Conservation (phyloP, 2,329 filamentous ascomycete genomes). For the Fusarium newnesense region DNA sequence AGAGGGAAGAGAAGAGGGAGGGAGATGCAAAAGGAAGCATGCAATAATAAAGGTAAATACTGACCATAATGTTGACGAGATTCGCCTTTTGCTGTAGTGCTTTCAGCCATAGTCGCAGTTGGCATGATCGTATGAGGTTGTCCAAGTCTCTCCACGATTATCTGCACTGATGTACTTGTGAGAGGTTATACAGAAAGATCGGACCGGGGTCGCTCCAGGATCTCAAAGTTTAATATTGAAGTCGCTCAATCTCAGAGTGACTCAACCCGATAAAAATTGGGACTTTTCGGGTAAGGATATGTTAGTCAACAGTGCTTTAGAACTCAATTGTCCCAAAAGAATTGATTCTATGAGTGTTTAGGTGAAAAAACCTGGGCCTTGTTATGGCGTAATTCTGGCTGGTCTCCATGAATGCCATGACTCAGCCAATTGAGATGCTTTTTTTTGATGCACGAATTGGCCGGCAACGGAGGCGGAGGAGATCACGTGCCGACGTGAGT, state of each 20-base stretch:
- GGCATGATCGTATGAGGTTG: constrained; percentile 21
- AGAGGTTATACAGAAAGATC: constrained; percentile 21
- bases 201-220: constrained; percentile 21
- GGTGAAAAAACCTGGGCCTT: constrained; percentile 33
- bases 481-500: constrained; percentile 28
- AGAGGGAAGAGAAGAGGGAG: neutral
- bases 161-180: neutral
- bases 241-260: constrained; percentile 6
- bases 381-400: constrained; percentile 45
- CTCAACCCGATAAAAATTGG: constrained; percentile 21
- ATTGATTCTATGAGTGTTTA: constrained; percentile 35
- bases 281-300: constrained; percentile 21
- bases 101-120: constrained; percentile 41
- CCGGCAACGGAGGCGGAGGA: constrained; percentile 34
- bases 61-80: constrained; percentile 46
- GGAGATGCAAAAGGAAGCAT: neutral
- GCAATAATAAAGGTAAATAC: constrained; percentile 24
- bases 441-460: constrained; percentile 14
- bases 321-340: constrained; percentile 24
- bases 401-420: constrained; percentile 30
- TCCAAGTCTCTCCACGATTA: constrained; percentile 4
- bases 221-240: constrained; percentile 18
- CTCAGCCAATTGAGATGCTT: constrained; percentile 42
- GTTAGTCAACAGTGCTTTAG: constrained; percentile 20
- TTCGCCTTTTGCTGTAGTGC: constrained; percentile 25